Evolutionary conservation across 306 rosid genomes (phyloP).

Genomic region (Clitoria ternatea): DNA sequence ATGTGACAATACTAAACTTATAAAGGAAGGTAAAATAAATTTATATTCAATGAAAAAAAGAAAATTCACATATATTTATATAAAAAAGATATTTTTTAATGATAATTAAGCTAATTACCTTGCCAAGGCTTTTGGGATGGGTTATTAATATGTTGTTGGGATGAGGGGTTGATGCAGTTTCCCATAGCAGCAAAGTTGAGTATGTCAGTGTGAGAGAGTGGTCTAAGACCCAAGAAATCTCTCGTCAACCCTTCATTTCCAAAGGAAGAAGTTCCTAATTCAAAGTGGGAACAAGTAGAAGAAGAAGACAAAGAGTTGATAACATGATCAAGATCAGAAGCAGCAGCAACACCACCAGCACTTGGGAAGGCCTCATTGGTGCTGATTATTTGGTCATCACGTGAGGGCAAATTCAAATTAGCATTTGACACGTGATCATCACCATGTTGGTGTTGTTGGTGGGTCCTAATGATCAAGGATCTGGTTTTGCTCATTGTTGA

Average conservation of each 20-base stretch:
- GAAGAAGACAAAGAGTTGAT: constrained; percentile 40
- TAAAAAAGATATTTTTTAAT: neutral
- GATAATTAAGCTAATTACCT: constrained; percentile 43
- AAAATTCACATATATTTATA: neutral
- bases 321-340: constrained; percentile 46
- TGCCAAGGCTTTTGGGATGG: constrained; percentile 73
- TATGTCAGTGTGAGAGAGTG: constrained; percentile 65
- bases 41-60: neutral
- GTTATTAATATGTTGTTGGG: constrained; percentile 43
- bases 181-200: constrained; percentile 68
- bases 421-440: constrained; percentile 58
- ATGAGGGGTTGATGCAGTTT: constrained; percentile 44
- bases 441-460: too few species aligned
- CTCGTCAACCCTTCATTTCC: constrained; percentile 68
- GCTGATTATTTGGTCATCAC: constrained; percentile 20
- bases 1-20: neutral
- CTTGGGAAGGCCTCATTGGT: neutral
- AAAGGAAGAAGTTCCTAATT: constrained; percentile 5
- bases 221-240: constrained; percentile 84
- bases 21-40: neutral
- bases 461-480: constrained; percentile 45
- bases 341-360: neutral
- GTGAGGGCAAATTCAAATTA: constrained; percentile 47
- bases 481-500: constrained; percentile 42
- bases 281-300: too few species aligned